Base-by-base conservation (phyloP, 306 rosid genomes). In the Glycine soja region DNA sequence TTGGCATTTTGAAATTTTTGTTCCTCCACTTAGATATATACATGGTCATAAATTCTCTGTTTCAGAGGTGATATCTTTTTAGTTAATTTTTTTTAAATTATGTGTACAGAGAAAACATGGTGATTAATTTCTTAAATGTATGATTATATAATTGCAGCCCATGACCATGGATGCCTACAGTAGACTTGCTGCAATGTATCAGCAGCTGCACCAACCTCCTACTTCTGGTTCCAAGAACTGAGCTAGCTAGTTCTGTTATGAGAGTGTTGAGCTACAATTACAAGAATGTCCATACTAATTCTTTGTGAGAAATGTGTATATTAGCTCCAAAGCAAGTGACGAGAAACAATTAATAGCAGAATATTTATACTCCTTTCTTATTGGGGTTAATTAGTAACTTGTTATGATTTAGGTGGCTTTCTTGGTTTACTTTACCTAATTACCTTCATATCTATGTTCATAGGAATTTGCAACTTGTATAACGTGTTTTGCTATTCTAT, bases 101-200 rank as follows among this genome's bases (percentile, higher is more conserved):
- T 24, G 30, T 24, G 30, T 1, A 24, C 30, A 0, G 30, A 24
- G 30, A 24, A 24, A 24, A 24, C 30, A 24, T 24, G 30, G 30
- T 24, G 30, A 24, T 24, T 24, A 24, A 24, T 24, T 24, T 24
- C 30, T 24, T 24, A 24, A 24, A 24, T 24, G 30, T 24, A 24
- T 24, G 30, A 24, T 24, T 24, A 24, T 24, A 24, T 24, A 24
- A 24, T 24, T 86, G 91, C 90, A 95, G 99, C 91, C 99, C 2
- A 86, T 88, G 91, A 88, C 68, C 7, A 80, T 91, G 91, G 99
- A 95, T 54, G 90, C 93, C 8, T 91, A 89, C 80, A 86, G 88
- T 70, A 86, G 91, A 87, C 87, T 95, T 82, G 92, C 90, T 3
- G 92, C 93, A 30, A 86, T 90, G 89, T 93, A 89, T 82, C 98